These are phyloP conservation scores for Lentinula boryana DNA, from an alignment of 768 basidiomycete genomes.

Conservation along the genomic window DNA sequence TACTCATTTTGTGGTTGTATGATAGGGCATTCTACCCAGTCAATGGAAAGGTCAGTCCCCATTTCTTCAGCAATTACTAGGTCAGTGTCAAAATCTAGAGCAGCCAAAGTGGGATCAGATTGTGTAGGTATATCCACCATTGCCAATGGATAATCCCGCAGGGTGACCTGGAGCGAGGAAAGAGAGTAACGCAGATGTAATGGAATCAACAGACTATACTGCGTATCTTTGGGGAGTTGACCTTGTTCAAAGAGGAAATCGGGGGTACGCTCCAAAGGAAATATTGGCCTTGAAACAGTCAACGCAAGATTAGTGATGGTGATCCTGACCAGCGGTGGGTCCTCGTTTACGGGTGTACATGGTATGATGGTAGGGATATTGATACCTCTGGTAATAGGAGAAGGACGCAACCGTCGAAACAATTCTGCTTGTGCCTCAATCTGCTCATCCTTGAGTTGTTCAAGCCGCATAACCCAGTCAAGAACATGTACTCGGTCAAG, in stretches of 20 bases:
- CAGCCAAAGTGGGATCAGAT: slow-evolving; percentile 28
- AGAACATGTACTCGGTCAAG: slow-evolving; percentile 65
- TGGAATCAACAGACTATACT: slow-evolving; percentile 79
- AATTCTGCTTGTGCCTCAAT: slow-evolving; percentile 42
- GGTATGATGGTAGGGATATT: slow-evolving; percentile 39
- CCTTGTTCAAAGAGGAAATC: slow-evolving; percentile 67
- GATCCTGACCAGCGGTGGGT: slow-evolving; percentile 68
- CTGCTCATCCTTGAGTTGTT: slow-evolving; percentile 39
- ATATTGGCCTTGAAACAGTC: slow-evolving; percentile 51
- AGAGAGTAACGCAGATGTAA: slow-evolving; percentile 71
- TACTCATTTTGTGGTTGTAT: slow-evolving; percentile 49
- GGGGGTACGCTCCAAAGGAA: slow-evolving; percentile 45
- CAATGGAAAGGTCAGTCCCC: slow-evolving; percentile 57
- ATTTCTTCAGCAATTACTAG: slow-evolving; percentile 87
- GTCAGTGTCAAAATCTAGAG: slow-evolving; percentile 67
- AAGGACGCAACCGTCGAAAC: slow-evolving; percentile 38
- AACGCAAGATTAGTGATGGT: slow-evolving; percentile 56
- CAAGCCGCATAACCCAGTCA: slow-evolving; percentile 63
- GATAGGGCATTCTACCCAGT: slow-evolving; percentile 68
- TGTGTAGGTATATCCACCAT: slow-evolving; percentile 65
- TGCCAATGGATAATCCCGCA: slow-evolving; percentile 89
- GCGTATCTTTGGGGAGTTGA: slow-evolving; percentile 61
- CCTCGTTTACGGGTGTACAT: slow-evolving; percentile 23
- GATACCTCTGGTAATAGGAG: slow-evolving; percentile 21
- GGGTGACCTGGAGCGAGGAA: slow-evolving; percentile 48